These are phyloP conservation scores for Antrodiella citrinella DNA, from an alignment of 768 basidiomycete species.

Conservation along the genomic window DNA sequence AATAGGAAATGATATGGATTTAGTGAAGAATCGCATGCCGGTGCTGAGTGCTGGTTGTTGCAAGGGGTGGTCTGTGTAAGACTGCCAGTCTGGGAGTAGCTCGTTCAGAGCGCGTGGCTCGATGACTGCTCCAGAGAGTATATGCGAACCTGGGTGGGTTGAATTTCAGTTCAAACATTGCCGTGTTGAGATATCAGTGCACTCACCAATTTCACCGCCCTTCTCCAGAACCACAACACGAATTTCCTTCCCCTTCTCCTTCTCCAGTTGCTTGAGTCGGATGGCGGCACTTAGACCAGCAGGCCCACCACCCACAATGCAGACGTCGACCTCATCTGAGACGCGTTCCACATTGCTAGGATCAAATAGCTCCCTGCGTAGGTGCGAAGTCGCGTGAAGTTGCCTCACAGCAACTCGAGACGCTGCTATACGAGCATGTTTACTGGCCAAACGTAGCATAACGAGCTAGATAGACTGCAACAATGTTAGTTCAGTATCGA, in stretches of 20 bases:
- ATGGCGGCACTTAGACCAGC: slow-evolving; percentile 96
- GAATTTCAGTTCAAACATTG: neutral
- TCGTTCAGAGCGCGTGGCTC: slow-evolving; percentile 90
- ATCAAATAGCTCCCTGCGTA: slow-evolving; percentile 37
- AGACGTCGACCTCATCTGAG: slow-evolving; percentile 92
- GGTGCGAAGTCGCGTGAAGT: slow-evolving; percentile 20
- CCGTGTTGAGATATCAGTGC: neutral
- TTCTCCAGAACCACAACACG: slow-evolving; percentile 95
- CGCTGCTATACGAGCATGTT: neutral
- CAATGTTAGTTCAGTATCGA: neutral
- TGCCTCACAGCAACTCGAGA: slow-evolving; percentile 3
- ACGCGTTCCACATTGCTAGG: slow-evolving; percentile 65
- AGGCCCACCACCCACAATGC: slow-evolving; percentile 94
- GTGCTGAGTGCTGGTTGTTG: slow-evolving; percentile 72
- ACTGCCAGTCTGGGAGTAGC: slow-evolving; percentile 79
- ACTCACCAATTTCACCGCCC: slow-evolving; percentile 83
- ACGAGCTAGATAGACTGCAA: neutral
- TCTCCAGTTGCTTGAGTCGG: slow-evolving; percentile 85
- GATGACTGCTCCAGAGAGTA: slow-evolving; percentile 91
- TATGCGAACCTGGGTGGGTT: slow-evolving; percentile 68
- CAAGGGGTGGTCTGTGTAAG: slow-evolving; percentile 63
- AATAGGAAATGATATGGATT: slow-evolving; percentile 61
- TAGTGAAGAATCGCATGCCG: slow-evolving; percentile 80
- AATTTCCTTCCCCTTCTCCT: slow-evolving; percentile 69
- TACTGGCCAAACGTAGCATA: neutral